phyloP scores from a whole-genome alignment of 2,329 filamentous ascomycete species.

The Fusarium sp. region DNA sequence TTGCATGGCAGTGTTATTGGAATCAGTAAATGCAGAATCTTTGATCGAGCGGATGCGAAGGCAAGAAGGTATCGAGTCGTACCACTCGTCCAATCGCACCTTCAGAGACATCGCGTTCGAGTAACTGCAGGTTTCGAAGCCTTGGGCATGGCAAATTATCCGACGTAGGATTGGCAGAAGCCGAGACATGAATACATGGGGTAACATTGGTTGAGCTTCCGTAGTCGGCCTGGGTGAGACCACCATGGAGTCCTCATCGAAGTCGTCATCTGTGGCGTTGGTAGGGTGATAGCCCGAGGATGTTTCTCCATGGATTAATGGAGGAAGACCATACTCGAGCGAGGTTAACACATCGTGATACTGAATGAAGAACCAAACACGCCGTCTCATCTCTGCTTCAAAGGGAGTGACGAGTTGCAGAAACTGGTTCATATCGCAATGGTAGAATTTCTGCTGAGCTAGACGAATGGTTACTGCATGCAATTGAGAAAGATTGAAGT shows the following conservation, averaged over 20 bases:
- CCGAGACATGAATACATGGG: slow-evolving; percentile 11
- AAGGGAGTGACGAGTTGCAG: background rate
- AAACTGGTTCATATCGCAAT: background rate
- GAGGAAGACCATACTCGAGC: background rate
- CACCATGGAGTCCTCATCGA: background rate
- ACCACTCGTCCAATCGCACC: slow-evolving; percentile 3
- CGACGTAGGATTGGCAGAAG: slow-evolving; percentile 9
- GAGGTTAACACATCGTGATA: background rate
- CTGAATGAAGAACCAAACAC: background rate
- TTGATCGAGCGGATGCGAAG: slow-evolving; percentile 5
- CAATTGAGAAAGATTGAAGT: background rate
- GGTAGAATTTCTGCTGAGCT: background rate
- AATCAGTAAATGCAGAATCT: slow-evolving; percentile 2
- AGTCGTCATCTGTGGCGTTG: background rate
- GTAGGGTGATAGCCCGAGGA: background rate
- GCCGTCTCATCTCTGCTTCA: background rate
- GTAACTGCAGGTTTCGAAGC: background rate
- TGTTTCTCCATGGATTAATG: background rate
- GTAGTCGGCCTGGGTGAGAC: background rate
- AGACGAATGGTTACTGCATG: background rate
- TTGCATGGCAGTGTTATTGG: slow-evolving; percentile 4
- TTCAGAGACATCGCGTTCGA: background rate
- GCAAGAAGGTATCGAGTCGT: slow-evolving; percentile 13
- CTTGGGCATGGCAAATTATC: slow-evolving; percentile 16
- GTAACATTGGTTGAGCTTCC: background rate